These are phyloP conservation scores for Metschnikowia cubensis DNA, from an alignment of 805 yeast species.

Conservation along the genomic window DNA sequence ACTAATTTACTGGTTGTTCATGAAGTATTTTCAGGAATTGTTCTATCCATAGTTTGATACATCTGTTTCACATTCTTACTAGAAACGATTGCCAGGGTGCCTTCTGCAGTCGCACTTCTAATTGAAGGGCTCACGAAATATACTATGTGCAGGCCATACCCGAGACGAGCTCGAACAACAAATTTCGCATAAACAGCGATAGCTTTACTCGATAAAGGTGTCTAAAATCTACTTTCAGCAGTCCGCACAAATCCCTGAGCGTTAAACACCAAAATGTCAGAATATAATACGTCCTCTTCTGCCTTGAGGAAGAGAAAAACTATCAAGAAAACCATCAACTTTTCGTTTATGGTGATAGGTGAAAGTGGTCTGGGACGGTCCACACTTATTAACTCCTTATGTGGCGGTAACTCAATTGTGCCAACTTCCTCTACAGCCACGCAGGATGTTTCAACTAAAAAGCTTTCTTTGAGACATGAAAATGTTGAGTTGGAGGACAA, in stretches of 20 bases:
- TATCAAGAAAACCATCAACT: conserved; percentile 77
- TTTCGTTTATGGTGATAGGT: conserved; percentile 84
- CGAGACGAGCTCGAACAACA: conserved; percentile 8
- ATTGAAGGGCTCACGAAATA: not conserved
- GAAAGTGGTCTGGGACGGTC: conserved; percentile 86
- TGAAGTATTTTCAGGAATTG: no score
- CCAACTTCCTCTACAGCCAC: conserved; percentile 62
- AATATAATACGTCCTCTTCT: conserved; percentile 31
- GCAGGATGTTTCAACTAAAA: conserved; percentile 47
- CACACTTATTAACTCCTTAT: conserved; percentile 86
- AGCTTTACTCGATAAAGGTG: not conserved
- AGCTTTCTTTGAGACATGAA: conserved; percentile 66
- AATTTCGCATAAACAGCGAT: conserved; percentile 2
- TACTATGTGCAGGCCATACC: not conserved
- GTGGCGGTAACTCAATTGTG: conserved; percentile 78
- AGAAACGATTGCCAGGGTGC: not conserved
- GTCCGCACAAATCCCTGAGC: not conserved
- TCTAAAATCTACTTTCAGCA: not conserved
- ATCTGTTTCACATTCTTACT: not conserved
- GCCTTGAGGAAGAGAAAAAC: conserved; percentile 65
- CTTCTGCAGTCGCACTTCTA: conserved; percentile 1
- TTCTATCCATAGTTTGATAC: not conserved
- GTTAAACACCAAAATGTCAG: conserved; percentile 11
- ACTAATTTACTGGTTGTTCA: no score
- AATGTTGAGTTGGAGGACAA: conserved; percentile 82